phyloP scores from a whole-genome alignment of 2,329 filamentous ascomycete species.

The Fusarium armeniacum region DNA sequence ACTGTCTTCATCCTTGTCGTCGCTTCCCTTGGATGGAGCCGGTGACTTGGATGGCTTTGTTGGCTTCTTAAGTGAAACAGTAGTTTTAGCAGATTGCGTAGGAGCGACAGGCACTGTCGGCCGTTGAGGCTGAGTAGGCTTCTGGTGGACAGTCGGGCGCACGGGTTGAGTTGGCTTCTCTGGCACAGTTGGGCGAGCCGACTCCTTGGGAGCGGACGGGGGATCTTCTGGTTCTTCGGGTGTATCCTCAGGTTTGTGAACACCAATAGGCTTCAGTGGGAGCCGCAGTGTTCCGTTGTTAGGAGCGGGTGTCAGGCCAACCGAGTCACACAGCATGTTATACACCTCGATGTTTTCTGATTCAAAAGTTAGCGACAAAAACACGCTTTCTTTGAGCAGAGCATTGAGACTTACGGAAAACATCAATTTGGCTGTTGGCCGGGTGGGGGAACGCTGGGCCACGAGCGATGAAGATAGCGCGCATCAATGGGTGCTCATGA shows the following conservation, averaged over 20 bases:
- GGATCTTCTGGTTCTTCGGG: slow-evolving; percentile 69
- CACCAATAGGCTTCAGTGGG: slow-evolving; percentile 73
- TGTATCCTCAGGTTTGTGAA: slow-evolving; percentile 68
- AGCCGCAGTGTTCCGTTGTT: slow-evolving; percentile 91
- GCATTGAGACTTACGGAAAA: slow-evolving; percentile 80
- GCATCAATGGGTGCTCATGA: slow-evolving; percentile 93
- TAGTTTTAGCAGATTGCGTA: slow-evolving; percentile 40
- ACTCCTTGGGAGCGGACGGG: slow-evolving; percentile 30
- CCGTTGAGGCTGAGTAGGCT: slow-evolving; percentile 32
- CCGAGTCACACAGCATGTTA: slow-evolving; percentile 91
- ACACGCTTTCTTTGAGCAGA: not conserved
- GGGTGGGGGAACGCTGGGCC: slow-evolving; percentile 92
- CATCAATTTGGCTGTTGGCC: slow-evolving; percentile 81
- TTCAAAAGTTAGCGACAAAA: slow-evolving; percentile 65
- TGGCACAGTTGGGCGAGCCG: slow-evolving; percentile 42
- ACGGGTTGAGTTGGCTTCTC: slow-evolving; percentile 38
- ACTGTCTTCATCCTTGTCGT: slow-evolving; percentile 23
- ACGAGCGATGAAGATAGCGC: slow-evolving; percentile 92
- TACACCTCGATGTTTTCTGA: slow-evolving; percentile 95
- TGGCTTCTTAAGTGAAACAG: slow-evolving; percentile 37
- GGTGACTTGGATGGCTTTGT: slow-evolving; percentile 36
- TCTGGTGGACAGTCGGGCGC: slow-evolving; percentile 35
- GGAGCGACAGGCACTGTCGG: slow-evolving; percentile 29
- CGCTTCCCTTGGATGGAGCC: slow-evolving; percentile 31
- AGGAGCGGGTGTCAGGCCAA: slow-evolving; percentile 78